Conservation (phyloP, 306 rosid species). For the Datisca glomerata region DNA sequence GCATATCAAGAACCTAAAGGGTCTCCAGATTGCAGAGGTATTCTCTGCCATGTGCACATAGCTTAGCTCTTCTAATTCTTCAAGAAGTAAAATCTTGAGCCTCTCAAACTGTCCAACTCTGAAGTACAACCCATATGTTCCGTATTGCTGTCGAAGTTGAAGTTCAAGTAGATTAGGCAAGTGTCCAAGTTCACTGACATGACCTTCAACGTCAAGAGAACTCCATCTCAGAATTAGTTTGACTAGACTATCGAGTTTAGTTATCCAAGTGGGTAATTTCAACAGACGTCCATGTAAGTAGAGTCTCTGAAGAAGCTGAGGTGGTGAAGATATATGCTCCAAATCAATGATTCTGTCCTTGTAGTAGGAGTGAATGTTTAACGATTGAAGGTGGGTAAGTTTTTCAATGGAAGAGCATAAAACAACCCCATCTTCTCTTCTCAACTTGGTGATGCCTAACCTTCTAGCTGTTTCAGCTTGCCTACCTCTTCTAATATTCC, state of each 20-base stretch:
- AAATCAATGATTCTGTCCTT: slow-evolving; percentile 28
- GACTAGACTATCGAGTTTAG: not conserved
- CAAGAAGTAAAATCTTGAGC: not conserved
- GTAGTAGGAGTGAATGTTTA: slow-evolving; percentile 20
- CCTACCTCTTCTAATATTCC: slow-evolving; percentile 9
- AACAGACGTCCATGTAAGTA: not conserved
- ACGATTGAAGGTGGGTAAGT: slow-evolving; percentile 24
- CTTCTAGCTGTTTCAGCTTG: slow-evolving; percentile 17
- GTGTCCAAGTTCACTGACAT: too few species aligned
- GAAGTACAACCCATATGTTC: slow-evolving; percentile 1
- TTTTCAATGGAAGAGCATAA: slow-evolving; percentile 9
- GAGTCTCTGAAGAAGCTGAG: not conserved
- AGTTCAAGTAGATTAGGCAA: slow-evolving; percentile 2
- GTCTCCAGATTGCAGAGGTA: not conserved
- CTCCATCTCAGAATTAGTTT: not conserved
- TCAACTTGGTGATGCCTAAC: slow-evolving; percentile 12
- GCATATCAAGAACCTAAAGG: not conserved
- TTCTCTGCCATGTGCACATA: not conserved
- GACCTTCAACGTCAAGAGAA: too few species aligned
- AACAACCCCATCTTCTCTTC: slow-evolving; percentile 1
- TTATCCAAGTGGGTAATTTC: slow-evolving; percentile 10
- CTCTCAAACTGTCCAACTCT: not conserved
- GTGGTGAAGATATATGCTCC: slow-evolving; percentile 9
- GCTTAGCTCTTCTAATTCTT: not conserved
- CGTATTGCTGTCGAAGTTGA: not conserved